Conservation (phyloP, 225 moss, liverwort and hornwort species). For the Anthoceros angustus region DNA sequence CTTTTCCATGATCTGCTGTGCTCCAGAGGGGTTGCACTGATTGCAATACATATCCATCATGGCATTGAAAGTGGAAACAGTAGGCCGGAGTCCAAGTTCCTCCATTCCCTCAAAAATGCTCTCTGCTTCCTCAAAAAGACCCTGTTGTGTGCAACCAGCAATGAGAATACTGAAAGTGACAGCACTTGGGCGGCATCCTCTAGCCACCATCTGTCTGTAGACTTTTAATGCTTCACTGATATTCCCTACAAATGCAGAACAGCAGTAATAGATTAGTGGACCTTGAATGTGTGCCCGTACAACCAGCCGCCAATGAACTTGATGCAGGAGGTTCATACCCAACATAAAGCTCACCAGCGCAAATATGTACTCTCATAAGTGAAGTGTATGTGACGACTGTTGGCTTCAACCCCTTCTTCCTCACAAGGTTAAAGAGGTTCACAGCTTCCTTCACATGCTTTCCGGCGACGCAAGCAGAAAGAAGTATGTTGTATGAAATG, state of each 20-base stretch:
- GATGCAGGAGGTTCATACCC: too few species aligned
- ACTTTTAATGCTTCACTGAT: slow-evolving; percentile 45
- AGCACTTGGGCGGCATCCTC: slow-evolving; percentile 67
- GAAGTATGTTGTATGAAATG: slow-evolving; percentile 73
- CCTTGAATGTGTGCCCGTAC: neutral
- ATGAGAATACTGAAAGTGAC: slow-evolving; percentile 75
- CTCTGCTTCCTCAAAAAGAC: slow-evolving; percentile 66
- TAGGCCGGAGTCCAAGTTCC: slow-evolving; percentile 53
- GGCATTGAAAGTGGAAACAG: slow-evolving; percentile 69
- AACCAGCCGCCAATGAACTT: too few species aligned
- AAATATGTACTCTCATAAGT: slow-evolving; percentile 55
- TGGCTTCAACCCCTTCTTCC: slow-evolving; percentile 62
- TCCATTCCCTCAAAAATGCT: slow-evolving; percentile 67
- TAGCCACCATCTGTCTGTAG: slow-evolving; percentile 55
- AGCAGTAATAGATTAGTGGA: neutral
- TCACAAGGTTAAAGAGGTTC: slow-evolving; percentile 65
- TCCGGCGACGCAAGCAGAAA: slow-evolving; percentile 69
- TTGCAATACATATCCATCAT: slow-evolving; percentile 74
- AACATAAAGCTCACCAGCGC: slow-evolving; percentile 28
- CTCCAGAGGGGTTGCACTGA: slow-evolving; percentile 47
- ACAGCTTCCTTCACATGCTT: slow-evolving; percentile 68
- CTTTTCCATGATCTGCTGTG: slow-evolving; percentile 43
- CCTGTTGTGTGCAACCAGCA: slow-evolving; percentile 57
- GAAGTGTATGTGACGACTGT: slow-evolving; percentile 76
- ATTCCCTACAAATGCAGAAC: slow-evolving; percentile 31